These are phyloP conservation scores for Penicillium italicum DNA, from an alignment of 2,329 filamentous ascomycete species.

Conservation along the genomic window DNA sequence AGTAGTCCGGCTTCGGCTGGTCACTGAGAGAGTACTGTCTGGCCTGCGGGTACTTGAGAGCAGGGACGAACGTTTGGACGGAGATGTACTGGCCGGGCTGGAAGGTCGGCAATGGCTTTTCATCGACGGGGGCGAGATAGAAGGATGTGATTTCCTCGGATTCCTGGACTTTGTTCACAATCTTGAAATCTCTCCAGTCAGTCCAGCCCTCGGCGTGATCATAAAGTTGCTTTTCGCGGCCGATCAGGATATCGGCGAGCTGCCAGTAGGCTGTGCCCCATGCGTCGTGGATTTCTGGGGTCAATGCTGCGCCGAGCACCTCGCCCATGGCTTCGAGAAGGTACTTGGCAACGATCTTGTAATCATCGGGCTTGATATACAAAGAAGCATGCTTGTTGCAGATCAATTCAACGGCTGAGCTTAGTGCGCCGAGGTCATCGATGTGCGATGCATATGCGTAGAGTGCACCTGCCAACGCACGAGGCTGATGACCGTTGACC, in stretches of 20 bases:
- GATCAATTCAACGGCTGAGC: slow-evolving; percentile 61
- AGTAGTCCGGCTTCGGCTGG: slow-evolving; percentile 57
- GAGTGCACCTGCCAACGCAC: slow-evolving; percentile 66
- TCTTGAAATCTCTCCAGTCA: slow-evolving; percentile 64
- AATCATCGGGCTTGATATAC: slow-evolving; percentile 65
- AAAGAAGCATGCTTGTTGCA: slow-evolving; percentile 73
- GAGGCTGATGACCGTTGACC: slow-evolving; percentile 62
- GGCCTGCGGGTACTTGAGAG: slow-evolving; percentile 60
- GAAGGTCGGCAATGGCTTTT: slow-evolving; percentile 58
- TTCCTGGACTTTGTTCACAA: slow-evolving; percentile 63
- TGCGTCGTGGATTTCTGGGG: slow-evolving; percentile 60
- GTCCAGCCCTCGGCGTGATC: slow-evolving; percentile 59
- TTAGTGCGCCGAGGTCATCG: slow-evolving; percentile 61
- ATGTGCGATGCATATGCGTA: slow-evolving; percentile 70
- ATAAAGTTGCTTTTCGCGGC: slow-evolving; percentile 62
- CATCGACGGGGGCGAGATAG: slow-evolving; percentile 63
- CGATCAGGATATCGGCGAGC: slow-evolving; percentile 69
- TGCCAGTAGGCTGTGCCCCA: slow-evolving; percentile 72
- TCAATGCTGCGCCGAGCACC: slow-evolving; percentile 65
- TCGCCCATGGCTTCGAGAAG: slow-evolving; percentile 64
- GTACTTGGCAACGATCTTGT: slow-evolving; percentile 66
- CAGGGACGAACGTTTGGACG: slow-evolving; percentile 56
- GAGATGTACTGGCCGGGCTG: slow-evolving; percentile 71
- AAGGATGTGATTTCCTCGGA: slow-evolving; percentile 67
- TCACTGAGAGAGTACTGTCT: slow-evolving; percentile 72